These are phyloP conservation scores for Alternaria gansuensis DNA, from an alignment of 2,329 filamentous ascomycete species.

Conservation along the genomic window DNA sequence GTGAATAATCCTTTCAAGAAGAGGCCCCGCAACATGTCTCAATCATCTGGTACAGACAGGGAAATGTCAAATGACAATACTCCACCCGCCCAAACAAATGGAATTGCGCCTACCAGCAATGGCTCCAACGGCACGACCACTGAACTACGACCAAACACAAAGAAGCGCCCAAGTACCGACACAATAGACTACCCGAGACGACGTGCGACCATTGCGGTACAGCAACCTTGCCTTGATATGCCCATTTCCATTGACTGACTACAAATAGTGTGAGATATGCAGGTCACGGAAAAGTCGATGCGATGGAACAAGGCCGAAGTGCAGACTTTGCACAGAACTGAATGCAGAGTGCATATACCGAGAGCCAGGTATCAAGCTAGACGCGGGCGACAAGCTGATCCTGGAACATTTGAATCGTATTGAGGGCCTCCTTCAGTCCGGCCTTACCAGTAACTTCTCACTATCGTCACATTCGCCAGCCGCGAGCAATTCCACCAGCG, in stretches of 20 bases:
- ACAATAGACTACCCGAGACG: constrained; percentile 56
- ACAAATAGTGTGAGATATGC: constrained; percentile 77
- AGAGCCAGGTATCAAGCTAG: constrained; percentile 85
- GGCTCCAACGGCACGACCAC: constrained; percentile 34
- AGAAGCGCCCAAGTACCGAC: constrained; percentile 54
- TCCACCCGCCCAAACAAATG: constrained; percentile 40
- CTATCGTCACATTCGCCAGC: constrained; percentile 65
- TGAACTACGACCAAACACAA: constrained; percentile 43
- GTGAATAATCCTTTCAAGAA: constrained; percentile 49
- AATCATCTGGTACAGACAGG: constrained; percentile 53
- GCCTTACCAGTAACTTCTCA: constrained; percentile 64
- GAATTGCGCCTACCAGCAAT: constrained; percentile 44
- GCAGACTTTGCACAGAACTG: constrained; percentile 82
- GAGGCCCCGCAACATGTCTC: constrained; percentile 55
- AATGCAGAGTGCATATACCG: constrained; percentile 85
- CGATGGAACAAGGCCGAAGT: constrained; percentile 82
- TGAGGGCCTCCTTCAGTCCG: constrained; percentile 79
- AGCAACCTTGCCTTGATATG: constrained; percentile 8
- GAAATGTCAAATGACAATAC: constrained; percentile 51
- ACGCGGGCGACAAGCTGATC: constrained; percentile 86
- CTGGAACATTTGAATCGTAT: constrained; percentile 80
- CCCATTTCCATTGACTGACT: constrained; percentile 33
- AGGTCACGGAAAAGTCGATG: constrained; percentile 81
- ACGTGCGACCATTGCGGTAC: constrained; percentile 55
- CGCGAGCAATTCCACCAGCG: constrained; percentile 56